These are phyloP conservation scores for Phytopythium cucurbitacearum DNA, from an alignment of 352 stramenopile species.

Conservation along the genomic window DNA sequence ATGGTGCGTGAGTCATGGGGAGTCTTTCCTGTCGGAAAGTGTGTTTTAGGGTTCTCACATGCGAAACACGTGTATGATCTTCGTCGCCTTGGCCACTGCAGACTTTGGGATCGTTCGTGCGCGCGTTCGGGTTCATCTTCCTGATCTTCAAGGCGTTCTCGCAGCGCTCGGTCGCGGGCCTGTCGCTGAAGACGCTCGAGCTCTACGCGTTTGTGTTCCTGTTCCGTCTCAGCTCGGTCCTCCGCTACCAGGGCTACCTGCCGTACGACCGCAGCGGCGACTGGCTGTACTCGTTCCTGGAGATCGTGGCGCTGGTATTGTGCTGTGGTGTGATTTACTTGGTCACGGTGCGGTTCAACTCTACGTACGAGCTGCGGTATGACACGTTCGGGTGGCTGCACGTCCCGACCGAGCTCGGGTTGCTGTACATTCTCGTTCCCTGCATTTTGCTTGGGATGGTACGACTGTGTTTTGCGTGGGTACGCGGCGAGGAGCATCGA, in stretches of 20 bases:
- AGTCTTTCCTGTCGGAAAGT: background rate
- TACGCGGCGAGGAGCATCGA: conserved; percentile 1
- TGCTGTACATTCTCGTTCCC: conserved; percentile 81
- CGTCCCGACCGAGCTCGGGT: conserved; percentile 78
- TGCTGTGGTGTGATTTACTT: conserved; percentile 89
- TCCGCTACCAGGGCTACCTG: conserved; percentile 97
- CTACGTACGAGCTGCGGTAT: conserved; percentile 94
- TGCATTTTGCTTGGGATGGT: conserved; percentile 89
- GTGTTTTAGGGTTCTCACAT: background rate
- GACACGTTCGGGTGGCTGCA: conserved; percentile 94
- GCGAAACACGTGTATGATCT: background rate
- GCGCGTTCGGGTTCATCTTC: conserved; percentile 89
- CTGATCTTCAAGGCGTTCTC: conserved; percentile 95
- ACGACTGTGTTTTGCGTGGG: conserved; percentile 2
- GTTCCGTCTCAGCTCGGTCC: conserved; percentile 95
- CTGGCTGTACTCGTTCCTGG: conserved; percentile 97
- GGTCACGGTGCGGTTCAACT: conserved; percentile 91
- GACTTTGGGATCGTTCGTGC: conserved; percentile 89
- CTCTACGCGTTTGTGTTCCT: conserved; percentile 96
- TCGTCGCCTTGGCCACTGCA: conserved; percentile 16
- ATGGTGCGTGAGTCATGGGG: conserved; percentile 67
- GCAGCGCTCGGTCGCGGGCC: conserved; percentile 84
- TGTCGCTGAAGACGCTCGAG: conserved; percentile 98
- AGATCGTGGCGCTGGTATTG: conserved; percentile 89
- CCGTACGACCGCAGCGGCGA: conserved; percentile 93